Evolutionary conservation across 805 yeast genomes (phyloP), one percentile per base, ranked within the genome.

Genomic region (Clavispora fructus): DNA sequence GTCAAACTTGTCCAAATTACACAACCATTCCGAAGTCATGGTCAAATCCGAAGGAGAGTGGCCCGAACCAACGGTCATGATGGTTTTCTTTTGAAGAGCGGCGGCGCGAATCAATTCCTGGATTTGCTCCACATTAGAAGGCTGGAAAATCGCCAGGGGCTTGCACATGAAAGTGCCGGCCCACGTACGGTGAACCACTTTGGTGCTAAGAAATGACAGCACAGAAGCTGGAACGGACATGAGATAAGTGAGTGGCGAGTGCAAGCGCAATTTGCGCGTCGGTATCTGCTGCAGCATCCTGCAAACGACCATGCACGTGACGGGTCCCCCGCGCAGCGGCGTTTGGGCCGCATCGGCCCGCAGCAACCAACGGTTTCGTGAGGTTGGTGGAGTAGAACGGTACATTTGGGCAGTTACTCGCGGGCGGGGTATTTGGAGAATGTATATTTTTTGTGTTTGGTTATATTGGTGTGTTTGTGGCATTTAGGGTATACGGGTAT

Each of bases 41-140:
- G 96, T 88, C 67, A 94, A 68, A 59, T 83, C 91, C 38, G 95
- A 85, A 0, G 99, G 99, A 7, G 97, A 90, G 62, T 94, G 98
- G 29, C 96, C 97, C 0, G 96, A 81, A 0, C 99, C 99, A 8
- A 87, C 91, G 1, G 87, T 80, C 75, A 87, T 83, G 45, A 92
- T 67, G 14, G 95, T 86, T 54, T 81, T 84, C 16, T 74, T 69
- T 23, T 70, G 60, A 40, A 66, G 58, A 40, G 77, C 70, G 4
- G 98, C 98, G 47, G 73, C 71, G 31, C 76, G 71, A 28, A 92
- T 88, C 45, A 92, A 72, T 16, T 68, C 73, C 46, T 73, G 72
- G 42, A 92, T 82, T 55, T 91, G 87, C n/a, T 80, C 87, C 6
- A 86, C 60, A 7, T 73, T 69, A 1, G 66, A 60, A 0, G 99